Conservation (phyloP, 768 basidiomycete species). For the Tulasnella sp. region DNA sequence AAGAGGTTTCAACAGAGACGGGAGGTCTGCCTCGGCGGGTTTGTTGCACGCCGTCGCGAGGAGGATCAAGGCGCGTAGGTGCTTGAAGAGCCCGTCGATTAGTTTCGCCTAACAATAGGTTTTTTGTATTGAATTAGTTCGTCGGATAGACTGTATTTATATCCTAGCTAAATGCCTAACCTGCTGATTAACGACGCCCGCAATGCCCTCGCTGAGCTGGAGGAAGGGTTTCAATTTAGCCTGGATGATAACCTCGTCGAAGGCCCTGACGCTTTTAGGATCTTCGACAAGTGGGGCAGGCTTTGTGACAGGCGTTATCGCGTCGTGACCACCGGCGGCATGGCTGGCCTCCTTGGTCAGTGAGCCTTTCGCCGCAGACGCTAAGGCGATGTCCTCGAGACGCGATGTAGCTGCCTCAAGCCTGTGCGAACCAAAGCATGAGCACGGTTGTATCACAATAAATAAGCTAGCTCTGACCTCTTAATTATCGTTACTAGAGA, state of each 20-base stretch:
- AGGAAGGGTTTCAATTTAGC: constrained; percentile 66
- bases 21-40: constrained; percentile 49
- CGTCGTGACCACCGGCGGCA: constrained; percentile 31
- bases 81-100: constrained; percentile 54
- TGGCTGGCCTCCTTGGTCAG: constrained; percentile 23
- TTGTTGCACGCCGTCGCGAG: constrained; percentile 66
- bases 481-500: constrained; percentile 76
- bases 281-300: constrained; percentile 31
- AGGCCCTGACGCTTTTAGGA: constrained; percentile 58
- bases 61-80: constrained; percentile 58
- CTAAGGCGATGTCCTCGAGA: constrained; percentile 76
- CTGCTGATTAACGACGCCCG: constrained; percentile 65
- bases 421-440: constrained; percentile 32
- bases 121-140: too few species aligned
- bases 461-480: constrained; percentile 28
- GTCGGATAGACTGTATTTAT: too few species aligned
- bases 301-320: constrained; percentile 21
- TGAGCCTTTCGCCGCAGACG: constrained; percentile 28
- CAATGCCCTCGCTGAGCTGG: constrained; percentile 58
- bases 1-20: constrained; percentile 53
- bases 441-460: neutral
- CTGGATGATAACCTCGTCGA: constrained; percentile 60
- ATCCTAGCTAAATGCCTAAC: too few species aligned
- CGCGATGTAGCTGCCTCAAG: constrained; percentile 89
- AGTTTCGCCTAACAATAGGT: constrained; percentile 43